Evolutionary conservation across 768 basidiomycete genomes (phyloP), one percentile per base, ranked within the genome.

Genomic region (Hericium rajendrae): DNA sequence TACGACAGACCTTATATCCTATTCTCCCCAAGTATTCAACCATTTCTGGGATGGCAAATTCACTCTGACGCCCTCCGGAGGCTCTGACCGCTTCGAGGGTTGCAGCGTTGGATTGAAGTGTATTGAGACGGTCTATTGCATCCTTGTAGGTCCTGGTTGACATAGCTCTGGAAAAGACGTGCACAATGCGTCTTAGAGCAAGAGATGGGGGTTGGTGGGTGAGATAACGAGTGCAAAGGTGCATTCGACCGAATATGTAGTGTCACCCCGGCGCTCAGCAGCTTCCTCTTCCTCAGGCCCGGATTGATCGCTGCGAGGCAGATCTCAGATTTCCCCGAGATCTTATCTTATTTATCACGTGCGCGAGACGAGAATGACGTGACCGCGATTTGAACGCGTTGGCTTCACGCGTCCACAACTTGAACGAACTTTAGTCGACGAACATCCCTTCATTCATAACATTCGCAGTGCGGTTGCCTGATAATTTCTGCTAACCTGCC

Each of bases 91-190:
- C 89, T 28, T 94, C 92, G 22, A 99, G 76, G 20, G 85, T 82
- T n/a, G 93, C 91, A 16, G 93, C 93, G 76, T 98, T 99, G 28
- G 88, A 88, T 69, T 99, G 94, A 2, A 92, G 76, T 39, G 85
- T 76, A 69, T 94, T 93, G 51, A 93, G 76, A 59, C 76, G 73
- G 48, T 83, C 78, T 46, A 93, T 74, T 0, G 91, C 91, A 62
- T 90, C 85, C 64, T 76, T 74, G 67, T 92, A 93, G 3, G 83
- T 78, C 64, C 80, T 76, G 28, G 77, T 73, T 26, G 84, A 78
- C 85, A 91, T 88, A 37, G 59, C 68, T 61, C 74, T 69, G 39
- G 51, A 40, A 38, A 53, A 52, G 54, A 51, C 22, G 38, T 32
- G 32, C 32, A 6, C 6, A 8, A 32, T 32, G 32, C 32, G 32